Evolutionary conservation across 768 basidiomycete species (phyloP).

Genomic region (Jaapia argillacea): DNA sequence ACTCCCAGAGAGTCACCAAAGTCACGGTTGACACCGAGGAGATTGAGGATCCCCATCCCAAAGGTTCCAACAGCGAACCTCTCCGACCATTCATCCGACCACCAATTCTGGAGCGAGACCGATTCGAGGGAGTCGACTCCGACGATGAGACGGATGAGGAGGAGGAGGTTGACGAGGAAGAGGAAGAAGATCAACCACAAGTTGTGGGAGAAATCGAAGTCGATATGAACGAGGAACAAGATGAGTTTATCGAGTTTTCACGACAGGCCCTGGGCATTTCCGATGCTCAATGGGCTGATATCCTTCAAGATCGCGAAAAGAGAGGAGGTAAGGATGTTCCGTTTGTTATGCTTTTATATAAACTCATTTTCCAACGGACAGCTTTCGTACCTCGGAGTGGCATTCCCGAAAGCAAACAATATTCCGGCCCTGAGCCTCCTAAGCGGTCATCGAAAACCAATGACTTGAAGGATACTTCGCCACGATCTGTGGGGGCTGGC

Average conservation of each 20-base stretch:
- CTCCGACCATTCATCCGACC: constrained; percentile 25
- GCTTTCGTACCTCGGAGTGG: neutral
- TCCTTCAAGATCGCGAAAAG: constrained; percentile 64
- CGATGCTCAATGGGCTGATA: constrained; percentile 85
- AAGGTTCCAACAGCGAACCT: constrained; percentile 2
- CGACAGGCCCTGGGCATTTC: constrained; percentile 84
- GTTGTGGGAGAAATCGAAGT: constrained; percentile 79
- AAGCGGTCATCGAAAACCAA: neutral
- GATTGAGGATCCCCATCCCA: constrained; percentile 15
- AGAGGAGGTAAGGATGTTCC: constrained; percentile 62
- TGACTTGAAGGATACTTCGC: too few relatives aligned
- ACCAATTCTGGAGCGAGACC: constrained; percentile 73
- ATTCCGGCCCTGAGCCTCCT: neutral
- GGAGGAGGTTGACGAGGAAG: constrained; percentile 40
- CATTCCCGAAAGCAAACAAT: neutral
- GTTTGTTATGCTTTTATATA: neutral
- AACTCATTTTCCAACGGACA: neutral
- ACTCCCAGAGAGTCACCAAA: constrained; percentile 58
- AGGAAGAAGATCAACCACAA: constrained; percentile 76
- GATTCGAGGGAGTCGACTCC: constrained; percentile 89
- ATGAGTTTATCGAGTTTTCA: constrained; percentile 93
- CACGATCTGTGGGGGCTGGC: constrained; percentile 24
- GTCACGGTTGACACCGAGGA: constrained; percentile 33
- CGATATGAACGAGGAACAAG: constrained; percentile 89
- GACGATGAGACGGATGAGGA: constrained; percentile 80